phyloP scores from a whole-genome alignment of 305 asterid genomes.

The Fraxinus xanthoxyloides region DNA sequence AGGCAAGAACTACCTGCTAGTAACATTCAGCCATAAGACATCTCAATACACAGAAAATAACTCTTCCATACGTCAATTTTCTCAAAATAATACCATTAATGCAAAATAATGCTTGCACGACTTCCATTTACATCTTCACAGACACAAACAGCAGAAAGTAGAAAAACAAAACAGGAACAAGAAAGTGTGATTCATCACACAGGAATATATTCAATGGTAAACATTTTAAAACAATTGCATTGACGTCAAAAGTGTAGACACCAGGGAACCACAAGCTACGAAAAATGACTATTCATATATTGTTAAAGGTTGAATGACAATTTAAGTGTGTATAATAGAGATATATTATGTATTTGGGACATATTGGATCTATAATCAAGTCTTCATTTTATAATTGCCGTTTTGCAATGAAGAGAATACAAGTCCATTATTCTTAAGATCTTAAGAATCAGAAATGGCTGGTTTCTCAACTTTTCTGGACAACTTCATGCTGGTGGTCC shows the following conservation, averaged over 20 bases:
- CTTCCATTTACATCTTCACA: background rate
- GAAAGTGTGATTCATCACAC: background rate
- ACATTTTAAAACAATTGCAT: background rate
- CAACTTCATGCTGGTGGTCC: background rate
- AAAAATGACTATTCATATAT: background rate
- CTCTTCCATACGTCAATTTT: background rate
- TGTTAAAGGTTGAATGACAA: background rate
- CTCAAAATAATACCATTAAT: background rate
- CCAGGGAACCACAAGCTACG: background rate
- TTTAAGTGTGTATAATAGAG: background rate
- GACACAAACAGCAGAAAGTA: background rate
- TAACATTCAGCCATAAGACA: background rate
- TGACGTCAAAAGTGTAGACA: background rate
- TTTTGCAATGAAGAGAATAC: background rate
- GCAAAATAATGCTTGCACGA: background rate
- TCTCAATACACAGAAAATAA: background rate
- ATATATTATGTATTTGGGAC: background rate
- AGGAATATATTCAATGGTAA: background rate
- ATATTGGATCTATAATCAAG: background rate
- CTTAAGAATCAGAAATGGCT: background rate
- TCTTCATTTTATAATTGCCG: background rate
- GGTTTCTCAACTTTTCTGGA: background rate
- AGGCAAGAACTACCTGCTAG: constrained; percentile 81
- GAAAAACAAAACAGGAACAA: background rate
- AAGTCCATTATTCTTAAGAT: background rate